A percentile compares a stretch with the other conserved stretches of the same genome.
Evolutionary conservation across 106 monocot genomes (phyloP).

Genomic region (Ottelia alismoides): DNA sequence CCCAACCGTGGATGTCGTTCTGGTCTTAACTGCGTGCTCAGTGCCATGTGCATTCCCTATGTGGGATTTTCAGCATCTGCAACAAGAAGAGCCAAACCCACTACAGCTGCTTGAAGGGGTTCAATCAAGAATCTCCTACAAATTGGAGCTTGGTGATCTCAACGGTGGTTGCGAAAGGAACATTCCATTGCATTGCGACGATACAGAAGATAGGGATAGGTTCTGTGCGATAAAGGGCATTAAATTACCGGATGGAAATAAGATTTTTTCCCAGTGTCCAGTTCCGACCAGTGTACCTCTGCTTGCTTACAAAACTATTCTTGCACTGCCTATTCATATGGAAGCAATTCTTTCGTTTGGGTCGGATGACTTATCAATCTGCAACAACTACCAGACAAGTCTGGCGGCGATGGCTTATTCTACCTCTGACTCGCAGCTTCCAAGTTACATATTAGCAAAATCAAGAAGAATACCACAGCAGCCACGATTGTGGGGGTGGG

Average conservation of each 20-base stretch:
- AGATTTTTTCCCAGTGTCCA: not conserved
- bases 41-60: conserved; percentile 30
- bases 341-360: conserved; percentile 20
- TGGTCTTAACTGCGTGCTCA: conserved; percentile 13
- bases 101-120: conserved; percentile 30
- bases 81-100: conserved; percentile 3
- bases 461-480: not conserved
- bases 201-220: conserved; percentile 1
- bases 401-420: not conserved
- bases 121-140: conserved; percentile 9
- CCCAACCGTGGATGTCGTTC: conserved; percentile 24
- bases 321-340: conserved; percentile 33
- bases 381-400: conserved; percentile 3
- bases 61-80: conserved; percentile 35
- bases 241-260: conserved; percentile 11
- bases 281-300: conserved; percentile 13
- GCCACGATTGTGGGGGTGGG: not conserved
- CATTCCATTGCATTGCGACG: conserved; percentile 12
- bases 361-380: conserved; percentile 18
- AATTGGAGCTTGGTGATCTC: conserved; percentile 29
- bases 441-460: conserved; percentile 2
- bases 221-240: conserved; percentile 15
- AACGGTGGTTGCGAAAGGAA: conserved; percentile 25
- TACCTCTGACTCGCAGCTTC: conserved; percentile 20
- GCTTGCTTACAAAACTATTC: conserved; percentile 29